phyloP scores from a whole-genome alignment of 257 asterid species.

The Cruciata laevipes region DNA sequence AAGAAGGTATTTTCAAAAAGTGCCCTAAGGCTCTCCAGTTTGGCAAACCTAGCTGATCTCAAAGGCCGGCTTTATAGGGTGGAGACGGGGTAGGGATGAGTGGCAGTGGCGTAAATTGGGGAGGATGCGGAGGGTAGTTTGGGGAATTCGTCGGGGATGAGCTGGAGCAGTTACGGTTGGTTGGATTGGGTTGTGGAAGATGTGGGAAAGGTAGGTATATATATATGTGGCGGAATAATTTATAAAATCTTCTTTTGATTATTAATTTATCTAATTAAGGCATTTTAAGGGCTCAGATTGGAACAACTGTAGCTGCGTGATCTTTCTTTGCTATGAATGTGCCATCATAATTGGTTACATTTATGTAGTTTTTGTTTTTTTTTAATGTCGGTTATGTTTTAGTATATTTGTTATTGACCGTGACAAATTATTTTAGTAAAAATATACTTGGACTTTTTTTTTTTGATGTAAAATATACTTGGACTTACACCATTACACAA shows the following conservation, averaged over 20 bases:
- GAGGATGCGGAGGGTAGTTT: constrained; percentile 12
- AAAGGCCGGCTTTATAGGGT: constrained; percentile 50
- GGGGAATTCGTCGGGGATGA: background rate
- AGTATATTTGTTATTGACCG: no score
- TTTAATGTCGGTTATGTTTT: background rate
- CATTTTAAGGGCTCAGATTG: constrained; percentile 23
- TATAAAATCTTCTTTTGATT: constrained; percentile 12
- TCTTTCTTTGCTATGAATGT: background rate
- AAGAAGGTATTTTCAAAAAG: constrained; percentile 18
- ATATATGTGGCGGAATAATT: background rate
- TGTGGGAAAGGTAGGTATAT: background rate
- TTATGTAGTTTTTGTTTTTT: no score
- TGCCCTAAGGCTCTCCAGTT: constrained; percentile 67
- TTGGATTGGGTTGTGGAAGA: background rate
- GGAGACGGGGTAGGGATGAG: constrained; percentile 6
- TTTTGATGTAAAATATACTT: no score
- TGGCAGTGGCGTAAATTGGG: constrained; percentile 26
- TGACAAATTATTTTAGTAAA: no score
- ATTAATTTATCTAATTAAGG: no score
- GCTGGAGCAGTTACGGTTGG: constrained; percentile 5
- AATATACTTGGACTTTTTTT: no score
- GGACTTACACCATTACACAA: no score
- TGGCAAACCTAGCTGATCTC: constrained; percentile 69
- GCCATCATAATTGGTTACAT: background rate
- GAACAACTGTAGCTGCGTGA: background rate